Evolutionary conservation across 1,284 basidiomycete species (phyloP), one percentile per base, ranked within the genome.

Genomic region (Melampsora americana): DNA sequence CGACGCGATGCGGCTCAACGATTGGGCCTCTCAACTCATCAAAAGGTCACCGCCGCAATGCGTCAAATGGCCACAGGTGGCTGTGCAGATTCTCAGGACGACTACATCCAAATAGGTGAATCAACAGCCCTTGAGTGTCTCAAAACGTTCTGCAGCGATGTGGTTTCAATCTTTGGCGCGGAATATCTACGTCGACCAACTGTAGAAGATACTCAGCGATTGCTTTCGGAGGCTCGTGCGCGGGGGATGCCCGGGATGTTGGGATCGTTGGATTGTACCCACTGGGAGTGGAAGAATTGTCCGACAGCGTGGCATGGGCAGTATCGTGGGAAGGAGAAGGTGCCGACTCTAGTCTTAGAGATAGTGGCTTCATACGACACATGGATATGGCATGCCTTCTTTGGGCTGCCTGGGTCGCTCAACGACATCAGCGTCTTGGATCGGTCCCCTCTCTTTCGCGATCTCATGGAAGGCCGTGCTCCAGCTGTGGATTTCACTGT

Each of bases 311-410:
- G n/a, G n/a, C n/a, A n/a, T n/a, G n/a, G n/a, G n/a, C n/a, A n/a
- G 26, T 71, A 32, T 28, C 35, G 35, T 44, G 69, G 69, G 39
- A 71, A 71, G 59, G 28, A 39, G 59, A 71, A 71, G 53, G 67
- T 69, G 11, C 59, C 23, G 26, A 60, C 9, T 26, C 9, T 60
- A 11, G 18, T 14, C 23, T n/a, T 26, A 11, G 59, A 28, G 59
- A 23, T 28, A 60, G 59, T 60, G 9, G 12, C 11, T 16, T 60
- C 23, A 60, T 28, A 60, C 18, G 11, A 60, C 23, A 20, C 26
- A 11, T 60, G 59, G 20, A n/a, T n/a, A n/a, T n/a, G n/a, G n/a
- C n/a, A n/a, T n/a, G n/a, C n/a, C n/a, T n/a, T n/a, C n/a, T n/a
- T n/a, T n/a, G n/a, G n/a, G n/a, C n/a, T n/a, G n/a, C n/a, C n/a